Percentiles rank a stretch among this genome's conserved stretches.
Conservation (phyloP, 768 basidiomycete genomes). For the Rhizopogon vesiculosus region DNA sequence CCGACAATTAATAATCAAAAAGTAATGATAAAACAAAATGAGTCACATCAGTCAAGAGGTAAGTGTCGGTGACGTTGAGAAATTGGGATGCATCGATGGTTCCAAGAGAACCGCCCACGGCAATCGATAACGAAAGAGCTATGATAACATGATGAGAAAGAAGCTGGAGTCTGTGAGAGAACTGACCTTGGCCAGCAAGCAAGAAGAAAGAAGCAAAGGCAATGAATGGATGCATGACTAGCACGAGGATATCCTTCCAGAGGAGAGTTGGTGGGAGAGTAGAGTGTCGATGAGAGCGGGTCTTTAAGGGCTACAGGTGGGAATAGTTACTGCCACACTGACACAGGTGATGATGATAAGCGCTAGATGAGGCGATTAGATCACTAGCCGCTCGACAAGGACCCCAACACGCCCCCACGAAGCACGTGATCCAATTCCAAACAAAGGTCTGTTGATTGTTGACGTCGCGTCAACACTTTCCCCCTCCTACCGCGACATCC, state of each 20-base stretch:
- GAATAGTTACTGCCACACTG: not conserved
- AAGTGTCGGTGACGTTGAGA: slow-evolving; percentile 32
- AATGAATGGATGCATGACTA: slow-evolving; percentile 23
- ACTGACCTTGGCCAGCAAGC: slow-evolving; percentile 59
- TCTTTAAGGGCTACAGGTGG: too few species aligned
- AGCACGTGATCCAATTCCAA: not conserved
- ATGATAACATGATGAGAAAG: not conserved
- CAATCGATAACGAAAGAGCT: slow-evolving; percentile 48
- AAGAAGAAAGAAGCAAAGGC: slow-evolving; percentile 28
- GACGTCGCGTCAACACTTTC: slow-evolving; percentile 1
- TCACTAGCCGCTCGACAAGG: not conserved
- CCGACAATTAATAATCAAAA: slow-evolving; percentile 22
- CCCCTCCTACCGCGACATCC: not conserved
- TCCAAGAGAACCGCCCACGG: slow-evolving; percentile 31
- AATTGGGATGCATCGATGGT: slow-evolving; percentile 40
- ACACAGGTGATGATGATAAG: not conserved
- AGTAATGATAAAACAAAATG: not conserved
- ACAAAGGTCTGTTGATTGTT: slow-evolving; percentile 3
- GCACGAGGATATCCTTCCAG: slow-evolving; percentile 28
- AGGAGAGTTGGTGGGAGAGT: slow-evolving; percentile 20
- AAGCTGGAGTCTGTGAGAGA: not conserved
- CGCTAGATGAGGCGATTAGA: not conserved
- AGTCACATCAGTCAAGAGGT: slow-evolving; percentile 26
- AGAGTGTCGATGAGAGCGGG: not conserved
- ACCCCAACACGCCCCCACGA: not conserved